Percentiles rank a stretch among this genome's conserved stretches.
Conservation (phyloP, 306 rosid genomes). For the Acacia crassicarpa region DNA sequence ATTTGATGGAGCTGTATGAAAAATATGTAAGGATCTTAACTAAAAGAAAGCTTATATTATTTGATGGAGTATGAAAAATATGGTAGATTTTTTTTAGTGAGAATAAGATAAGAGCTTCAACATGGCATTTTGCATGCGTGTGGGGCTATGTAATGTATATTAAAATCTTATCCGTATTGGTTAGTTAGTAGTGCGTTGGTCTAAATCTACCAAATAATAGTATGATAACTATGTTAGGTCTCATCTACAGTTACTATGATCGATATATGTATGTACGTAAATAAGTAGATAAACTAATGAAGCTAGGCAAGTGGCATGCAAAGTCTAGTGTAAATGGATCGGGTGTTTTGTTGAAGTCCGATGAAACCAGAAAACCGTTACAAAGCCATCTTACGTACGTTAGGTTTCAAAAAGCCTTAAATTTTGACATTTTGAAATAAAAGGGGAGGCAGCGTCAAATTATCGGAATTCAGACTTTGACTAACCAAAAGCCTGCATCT, state of each 20-base stretch:
- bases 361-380: slow-evolving; percentile 32
- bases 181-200: slow-evolving; percentile 36
- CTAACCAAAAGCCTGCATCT: too few species aligned
- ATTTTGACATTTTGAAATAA: slow-evolving; percentile 12
- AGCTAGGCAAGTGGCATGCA: neutral
- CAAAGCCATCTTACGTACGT: slow-evolving; percentile 28
- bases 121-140: neutral
- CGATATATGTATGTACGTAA: too few species aligned
- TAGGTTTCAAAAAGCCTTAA: neutral
- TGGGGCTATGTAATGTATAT: neutral
- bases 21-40: neutral
- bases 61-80: neutral
- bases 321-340: neutral
- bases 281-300: neutral
- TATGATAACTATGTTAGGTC: neutral
- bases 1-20: neutral
- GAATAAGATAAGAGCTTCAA: neutral
- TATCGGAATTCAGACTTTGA: neutral
- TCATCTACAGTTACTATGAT: neutral
- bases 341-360: neutral
- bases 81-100: neutral
- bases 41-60: neutral
- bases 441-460: neutral
- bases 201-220: slow-evolving; percentile 31
- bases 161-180: neutral